A percentile compares a stretch with the other conserved stretches of the same genome.
Evolutionary conservation across 768 basidiomycete genomes (phyloP).

Genomic region (Russula emetica): DNA sequence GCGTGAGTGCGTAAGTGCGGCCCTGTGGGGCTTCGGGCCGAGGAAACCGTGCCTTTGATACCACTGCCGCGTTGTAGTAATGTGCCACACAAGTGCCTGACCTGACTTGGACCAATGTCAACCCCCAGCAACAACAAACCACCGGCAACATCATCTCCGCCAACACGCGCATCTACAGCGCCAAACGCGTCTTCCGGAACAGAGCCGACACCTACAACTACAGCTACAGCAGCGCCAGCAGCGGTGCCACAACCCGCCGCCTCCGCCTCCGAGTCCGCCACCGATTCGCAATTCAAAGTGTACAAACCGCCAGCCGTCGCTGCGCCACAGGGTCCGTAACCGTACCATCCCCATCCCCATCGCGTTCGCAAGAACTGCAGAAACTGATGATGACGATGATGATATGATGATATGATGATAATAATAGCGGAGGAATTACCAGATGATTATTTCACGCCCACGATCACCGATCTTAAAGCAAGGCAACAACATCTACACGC

Average conservation of each 20-base stretch:
- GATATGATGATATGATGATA: too few relatives aligned
- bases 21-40: not conserved
- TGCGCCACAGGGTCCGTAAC: slow-evolving; percentile 12
- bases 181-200: not conserved
- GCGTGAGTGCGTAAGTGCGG: too few relatives aligned
- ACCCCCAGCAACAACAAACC: slow-evolving; percentile 1
- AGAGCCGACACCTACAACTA: not conserved
- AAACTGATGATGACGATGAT: not conserved
- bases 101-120: slow-evolving; percentile 1
- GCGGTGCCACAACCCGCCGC: too few relatives aligned
- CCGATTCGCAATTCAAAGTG: slow-evolving; percentile 16
- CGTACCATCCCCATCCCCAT: not conserved
- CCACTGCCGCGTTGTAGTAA: not conserved
- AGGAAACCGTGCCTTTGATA: not conserved
- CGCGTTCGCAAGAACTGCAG: too few relatives aligned
- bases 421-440: slow-evolving; percentile 42
- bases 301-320: slow-evolving; percentile 18
- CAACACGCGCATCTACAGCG: not conserved
- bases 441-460: slow-evolving; percentile 72
- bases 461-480: slow-evolving; percentile 61
- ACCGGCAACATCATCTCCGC: not conserved
- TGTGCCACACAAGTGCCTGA: not conserved
- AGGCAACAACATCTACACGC: slow-evolving; percentile 61
- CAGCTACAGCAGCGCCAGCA: too few relatives aligned
- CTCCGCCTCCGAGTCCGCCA: too few relatives aligned